These are phyloP conservation scores for Dryadomyces quercivorus DNA, from an alignment of 2,329 filamentous ascomycete species.

Conservation along the genomic window DNA sequence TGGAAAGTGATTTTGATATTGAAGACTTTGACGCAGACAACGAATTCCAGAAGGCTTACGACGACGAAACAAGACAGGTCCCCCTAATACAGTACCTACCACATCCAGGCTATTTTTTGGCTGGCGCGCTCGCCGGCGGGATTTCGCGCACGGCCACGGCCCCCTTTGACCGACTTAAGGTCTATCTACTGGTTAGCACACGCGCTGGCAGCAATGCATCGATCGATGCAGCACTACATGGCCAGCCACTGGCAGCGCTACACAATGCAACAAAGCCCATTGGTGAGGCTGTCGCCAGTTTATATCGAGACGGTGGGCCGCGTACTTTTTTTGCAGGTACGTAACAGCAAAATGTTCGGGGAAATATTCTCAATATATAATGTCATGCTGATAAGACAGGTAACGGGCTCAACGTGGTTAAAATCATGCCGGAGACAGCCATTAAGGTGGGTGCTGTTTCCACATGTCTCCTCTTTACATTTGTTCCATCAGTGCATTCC, in stretches of 20 bases:
- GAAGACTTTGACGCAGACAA: not conserved
- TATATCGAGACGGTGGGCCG: conserved; percentile 78
- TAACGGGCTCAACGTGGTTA: conserved; percentile 91
- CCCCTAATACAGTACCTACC: conserved; percentile 57
- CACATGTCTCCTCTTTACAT: not conserved
- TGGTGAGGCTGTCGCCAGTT: conserved; percentile 56
- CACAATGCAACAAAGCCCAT: conserved; percentile 59
- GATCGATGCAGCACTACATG: conserved; percentile 55
- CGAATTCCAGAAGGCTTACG: conserved; percentile 6
- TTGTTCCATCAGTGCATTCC: not conserved
- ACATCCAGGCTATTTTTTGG: conserved; percentile 94
- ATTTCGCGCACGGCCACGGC: conserved; percentile 92
- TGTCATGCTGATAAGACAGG: conserved; percentile 36
- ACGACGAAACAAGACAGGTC: not conserved
- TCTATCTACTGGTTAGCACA: conserved; percentile 92
- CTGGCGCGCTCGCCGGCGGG: conserved; percentile 87
- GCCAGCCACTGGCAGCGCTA: conserved; percentile 51
- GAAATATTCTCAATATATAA: not conserved
- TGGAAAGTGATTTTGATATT: not conserved
- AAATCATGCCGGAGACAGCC: conserved; percentile 97
- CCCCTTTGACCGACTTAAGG: conserved; percentile 91
- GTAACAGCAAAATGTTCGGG: conserved; percentile 15
- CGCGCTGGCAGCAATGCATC: conserved; percentile 45
- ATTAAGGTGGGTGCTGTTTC: conserved; percentile 49
- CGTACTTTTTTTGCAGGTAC: conserved; percentile 86